Base-by-base conservation (phyloP, 768 basidiomycete species). In the Lepiota brunneoincarnata region DNA sequence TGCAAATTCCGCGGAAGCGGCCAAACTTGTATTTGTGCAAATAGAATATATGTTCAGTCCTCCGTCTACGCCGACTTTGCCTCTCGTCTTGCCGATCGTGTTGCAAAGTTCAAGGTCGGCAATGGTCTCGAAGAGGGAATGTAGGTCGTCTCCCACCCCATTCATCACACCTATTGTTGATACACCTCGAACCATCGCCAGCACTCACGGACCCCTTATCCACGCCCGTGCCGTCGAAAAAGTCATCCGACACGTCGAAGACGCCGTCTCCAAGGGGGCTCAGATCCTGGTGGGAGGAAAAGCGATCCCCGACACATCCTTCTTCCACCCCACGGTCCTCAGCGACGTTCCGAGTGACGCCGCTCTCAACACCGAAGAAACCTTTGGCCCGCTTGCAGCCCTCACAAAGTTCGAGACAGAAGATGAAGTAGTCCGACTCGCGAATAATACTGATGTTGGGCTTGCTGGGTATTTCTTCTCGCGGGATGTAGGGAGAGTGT, bases 141-240 rank as follows among this genome's bases (percentile, higher is more conserved):
- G 92, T 93, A 67, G 59, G 87, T 20, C 20, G n/a, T 9, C 17
- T 40, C 23, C 5, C 10, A 12, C 14, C 2, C 37, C 42, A 38
- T 20, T 17, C 10, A n/a, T 15, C 4, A 14, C 20, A 44, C 26
- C 26, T 48, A 4, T 17, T 6, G 4, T 23, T 6, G 17, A 26
- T 11, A 17, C 11, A 39, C 42, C 35, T 23, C 37, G 18, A 12
- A 11, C 17, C n/a, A 28, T 35, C 28, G 15, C 36, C 56, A 91
- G 90, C 39, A 98, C 96, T 0, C 95, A 98, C 61, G 97, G 97
- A 0, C 97, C 97, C 12, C 78, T 99, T 45, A 97, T 99, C 57
- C 95, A 98, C 70, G 69, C 71, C 14, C 85, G 85, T 20, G 94
- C 94, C 0, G 73, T 94, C 47, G 82, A 87, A 61, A 99, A 99